A percentile compares a stretch with the other conserved stretches of the same genome.
Conservation (phyloP, 331 rosid species). For the Pyracantha coccinea region DNA sequence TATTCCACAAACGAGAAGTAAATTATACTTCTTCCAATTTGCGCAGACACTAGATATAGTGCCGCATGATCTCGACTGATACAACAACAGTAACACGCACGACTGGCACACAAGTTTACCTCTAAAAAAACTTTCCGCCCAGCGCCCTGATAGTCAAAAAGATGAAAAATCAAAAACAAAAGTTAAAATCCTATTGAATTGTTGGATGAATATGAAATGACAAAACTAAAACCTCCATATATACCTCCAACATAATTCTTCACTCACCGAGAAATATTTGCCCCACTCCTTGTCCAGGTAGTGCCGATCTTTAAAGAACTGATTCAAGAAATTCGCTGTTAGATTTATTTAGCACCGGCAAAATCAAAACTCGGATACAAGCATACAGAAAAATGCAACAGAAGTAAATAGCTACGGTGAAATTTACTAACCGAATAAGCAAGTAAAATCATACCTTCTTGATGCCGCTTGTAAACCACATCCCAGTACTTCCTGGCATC, state of each 20-base stretch:
- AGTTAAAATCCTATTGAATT: background rate
- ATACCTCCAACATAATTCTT: background rate
- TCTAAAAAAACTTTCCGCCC: slow-evolving; percentile 70
- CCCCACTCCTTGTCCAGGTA: slow-evolving; percentile 99
- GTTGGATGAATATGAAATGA: background rate
- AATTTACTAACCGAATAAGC: background rate
- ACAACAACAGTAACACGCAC: background rate
- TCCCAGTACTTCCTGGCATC: slow-evolving; percentile 95
- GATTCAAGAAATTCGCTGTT: background rate
- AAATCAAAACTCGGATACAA: background rate
- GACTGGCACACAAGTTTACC: slow-evolving; percentile 24
- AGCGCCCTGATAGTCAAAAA: slow-evolving; percentile 40
- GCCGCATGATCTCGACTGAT: background rate
- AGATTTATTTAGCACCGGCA: background rate
- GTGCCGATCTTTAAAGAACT: slow-evolving; percentile 92
- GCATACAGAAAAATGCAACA: background rate
- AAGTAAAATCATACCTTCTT: slow-evolving; percentile 44
- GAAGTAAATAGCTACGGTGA: background rate
- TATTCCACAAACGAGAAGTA: background rate
- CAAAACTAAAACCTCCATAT: background rate
- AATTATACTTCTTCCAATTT: no score
- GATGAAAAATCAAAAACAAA: background rate
- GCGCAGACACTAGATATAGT: no score
- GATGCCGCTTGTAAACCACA: slow-evolving; percentile 79
- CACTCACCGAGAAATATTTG: slow-evolving; percentile 69